Percentiles rank a stretch among this genome's conserved stretches.
phyloP scores from a whole-genome alignment of 148 eudicot genomes.

The Rhododendron griersonianum region DNA sequence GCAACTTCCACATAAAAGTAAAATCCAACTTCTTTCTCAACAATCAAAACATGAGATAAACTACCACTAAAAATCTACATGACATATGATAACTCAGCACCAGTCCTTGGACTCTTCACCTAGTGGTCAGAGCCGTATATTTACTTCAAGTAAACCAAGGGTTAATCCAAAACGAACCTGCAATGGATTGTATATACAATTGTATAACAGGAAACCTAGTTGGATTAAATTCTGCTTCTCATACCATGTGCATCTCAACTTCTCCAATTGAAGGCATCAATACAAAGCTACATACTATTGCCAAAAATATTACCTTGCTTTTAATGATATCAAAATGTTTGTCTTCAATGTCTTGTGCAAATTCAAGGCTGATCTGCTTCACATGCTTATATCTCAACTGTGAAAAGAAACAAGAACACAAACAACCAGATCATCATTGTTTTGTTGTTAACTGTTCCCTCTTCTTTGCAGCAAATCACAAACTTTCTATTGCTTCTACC shows the following conservation, averaged over 20 bases:
- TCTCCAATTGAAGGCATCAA: not conserved
- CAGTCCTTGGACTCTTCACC: not conserved
- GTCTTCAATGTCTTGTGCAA: conserved; percentile 83
- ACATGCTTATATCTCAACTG: conserved; percentile 77
- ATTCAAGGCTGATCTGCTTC: conserved; percentile 82
- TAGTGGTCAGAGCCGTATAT: no score
- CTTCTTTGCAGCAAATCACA: not conserved
- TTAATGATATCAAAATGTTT: conserved; percentile 61
- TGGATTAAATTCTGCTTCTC: not conserved
- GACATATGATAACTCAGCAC: not conserved
- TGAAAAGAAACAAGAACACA: conserved; percentile 13
- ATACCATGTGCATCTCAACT: not conserved
- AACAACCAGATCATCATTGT: not conserved
- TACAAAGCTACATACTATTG: not conserved
- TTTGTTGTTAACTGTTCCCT: not conserved
- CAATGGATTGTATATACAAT: not conserved
- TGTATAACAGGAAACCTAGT: not conserved
- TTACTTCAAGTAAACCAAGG: not conserved
- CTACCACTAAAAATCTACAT: not conserved
- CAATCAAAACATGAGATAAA: not conserved
- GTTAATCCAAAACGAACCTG: not conserved
- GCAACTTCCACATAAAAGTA: not conserved
- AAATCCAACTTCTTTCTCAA: not conserved
- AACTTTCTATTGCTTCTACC: not conserved
- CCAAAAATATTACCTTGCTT: conserved; percentile 44